These are phyloP conservation scores for Neurospora africana DNA, from an alignment of 495 filamentous ascomycete genomes.

Conservation along the genomic window DNA sequence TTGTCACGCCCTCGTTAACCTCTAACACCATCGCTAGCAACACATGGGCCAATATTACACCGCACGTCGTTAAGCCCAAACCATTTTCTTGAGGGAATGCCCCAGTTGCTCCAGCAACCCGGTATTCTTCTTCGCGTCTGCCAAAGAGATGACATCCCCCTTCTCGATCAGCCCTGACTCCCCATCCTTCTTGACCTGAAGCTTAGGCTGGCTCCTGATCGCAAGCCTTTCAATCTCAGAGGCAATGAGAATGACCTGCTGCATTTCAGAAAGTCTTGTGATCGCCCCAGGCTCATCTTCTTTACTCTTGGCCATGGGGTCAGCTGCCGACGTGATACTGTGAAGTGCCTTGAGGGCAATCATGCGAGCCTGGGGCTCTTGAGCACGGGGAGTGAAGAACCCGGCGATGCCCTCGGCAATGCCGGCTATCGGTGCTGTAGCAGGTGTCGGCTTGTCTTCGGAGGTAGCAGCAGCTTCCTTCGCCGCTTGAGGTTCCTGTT, in stretches of 20 bases:
- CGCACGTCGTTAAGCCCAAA: conserved; percentile 56
- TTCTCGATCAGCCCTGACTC: conserved; percentile 46
- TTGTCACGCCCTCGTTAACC: neutral
- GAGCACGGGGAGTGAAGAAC: conserved; percentile 18
- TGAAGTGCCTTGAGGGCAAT: conserved; percentile 54
- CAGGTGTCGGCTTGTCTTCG: neutral
- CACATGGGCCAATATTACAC: neutral
- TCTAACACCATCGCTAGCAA: neutral
- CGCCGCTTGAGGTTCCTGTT: conserved; percentile 1
- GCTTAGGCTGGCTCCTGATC: conserved; percentile 22
- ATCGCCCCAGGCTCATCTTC: conserved; percentile 19
- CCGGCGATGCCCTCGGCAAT: conserved; percentile 15
- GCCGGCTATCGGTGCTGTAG: neutral
- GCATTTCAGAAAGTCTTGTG: conserved; percentile 49
- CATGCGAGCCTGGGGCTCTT: conserved; percentile 18
- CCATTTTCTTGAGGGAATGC: conserved; percentile 80
- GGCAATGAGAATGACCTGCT: conserved; percentile 62
- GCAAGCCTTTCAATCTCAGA: conserved; percentile 43
- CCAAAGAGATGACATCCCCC: conserved; percentile 67
- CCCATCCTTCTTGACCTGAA: conserved; percentile 9
- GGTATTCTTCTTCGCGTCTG: conserved; percentile 79
- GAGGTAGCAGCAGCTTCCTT: neutral
- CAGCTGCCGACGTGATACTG: conserved; percentile 38
- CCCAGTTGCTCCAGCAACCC: conserved; percentile 76
- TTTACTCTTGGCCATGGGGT: conserved; percentile 25